These are phyloP conservation scores for Mortierella sp. DNA, from an alignment of 371 early-diverging fungal genomes.

Conservation along the genomic window DNA sequence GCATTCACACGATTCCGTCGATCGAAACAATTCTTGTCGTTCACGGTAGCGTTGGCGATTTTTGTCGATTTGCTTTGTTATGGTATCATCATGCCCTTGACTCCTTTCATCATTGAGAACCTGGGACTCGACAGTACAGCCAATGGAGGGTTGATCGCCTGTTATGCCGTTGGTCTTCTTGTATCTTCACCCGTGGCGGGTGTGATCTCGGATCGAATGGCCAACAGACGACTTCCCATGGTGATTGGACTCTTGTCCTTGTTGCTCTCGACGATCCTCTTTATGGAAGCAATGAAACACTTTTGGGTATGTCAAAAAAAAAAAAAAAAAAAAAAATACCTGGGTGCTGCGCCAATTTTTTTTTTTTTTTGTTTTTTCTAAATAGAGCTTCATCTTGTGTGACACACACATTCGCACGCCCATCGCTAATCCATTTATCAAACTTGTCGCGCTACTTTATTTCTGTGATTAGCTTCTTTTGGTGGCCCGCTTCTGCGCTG, in stretches of 20 bases:
- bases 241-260: conserved; percentile 63
- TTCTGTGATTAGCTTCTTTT: conserved; percentile 59
- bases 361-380: neutral
- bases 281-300: conserved; percentile 60
- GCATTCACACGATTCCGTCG: conserved; percentile 23
- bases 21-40: conserved; percentile 26
- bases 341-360: too few species aligned
- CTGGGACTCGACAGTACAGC: conserved; percentile 37
- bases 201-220: conserved; percentile 37
- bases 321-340: too few species aligned
- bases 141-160: conserved; percentile 40
- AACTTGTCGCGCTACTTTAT: neutral
- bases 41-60: conserved; percentile 35
- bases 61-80: conserved; percentile 49
- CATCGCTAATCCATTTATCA: neutral
- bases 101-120: conserved; percentile 32
- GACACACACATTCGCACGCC: too few species aligned
- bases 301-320: conserved; percentile 54
- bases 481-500: conserved; percentile 69
- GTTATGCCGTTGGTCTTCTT: conserved; percentile 34
- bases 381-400: neutral
- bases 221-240: conserved; percentile 61
- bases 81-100: conserved; percentile 49
- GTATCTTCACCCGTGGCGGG: conserved; percentile 36
- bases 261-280: conserved; percentile 64